Conservation (phyloP, 805 yeast species). For the Tetrapisispora fleetii region DNA sequence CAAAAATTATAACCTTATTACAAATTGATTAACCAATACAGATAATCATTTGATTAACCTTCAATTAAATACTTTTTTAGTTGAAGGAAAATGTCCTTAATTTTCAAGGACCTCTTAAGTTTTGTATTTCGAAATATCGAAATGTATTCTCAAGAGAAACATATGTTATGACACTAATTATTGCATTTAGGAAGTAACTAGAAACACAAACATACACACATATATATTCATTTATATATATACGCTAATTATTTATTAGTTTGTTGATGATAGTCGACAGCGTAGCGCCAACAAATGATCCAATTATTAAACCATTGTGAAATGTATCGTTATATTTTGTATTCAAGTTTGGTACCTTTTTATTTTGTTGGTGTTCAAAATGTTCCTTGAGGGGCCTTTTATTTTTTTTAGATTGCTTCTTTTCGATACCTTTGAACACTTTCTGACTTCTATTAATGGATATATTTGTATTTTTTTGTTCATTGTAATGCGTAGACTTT, state of each 20-base stretch:
- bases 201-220: background rate
- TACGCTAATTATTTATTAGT: background rate
- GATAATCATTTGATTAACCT: no score
- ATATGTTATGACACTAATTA: background rate
- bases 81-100: background rate
- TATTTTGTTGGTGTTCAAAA: background rate
- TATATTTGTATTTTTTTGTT: background rate
- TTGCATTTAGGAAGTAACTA: no score
- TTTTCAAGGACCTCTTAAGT: background rate
- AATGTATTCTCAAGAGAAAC: no score
- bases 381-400: background rate
- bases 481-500: no score
- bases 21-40: no score
- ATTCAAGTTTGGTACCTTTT: background rate
- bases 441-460: background rate
- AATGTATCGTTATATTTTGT: constrained; percentile 7
- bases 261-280: constrained; percentile 15
- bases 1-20: no score
- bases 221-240: background rate
- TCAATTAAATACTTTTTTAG: background rate
- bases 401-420: background rate
- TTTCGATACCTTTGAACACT: background rate
- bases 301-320: constrained; percentile 21
- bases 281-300: constrained; percentile 25
- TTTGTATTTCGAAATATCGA: background rate